Base-by-base conservation (phyloP, 2,329 filamentous ascomycete genomes). In the Diaporthe sp. region DNA sequence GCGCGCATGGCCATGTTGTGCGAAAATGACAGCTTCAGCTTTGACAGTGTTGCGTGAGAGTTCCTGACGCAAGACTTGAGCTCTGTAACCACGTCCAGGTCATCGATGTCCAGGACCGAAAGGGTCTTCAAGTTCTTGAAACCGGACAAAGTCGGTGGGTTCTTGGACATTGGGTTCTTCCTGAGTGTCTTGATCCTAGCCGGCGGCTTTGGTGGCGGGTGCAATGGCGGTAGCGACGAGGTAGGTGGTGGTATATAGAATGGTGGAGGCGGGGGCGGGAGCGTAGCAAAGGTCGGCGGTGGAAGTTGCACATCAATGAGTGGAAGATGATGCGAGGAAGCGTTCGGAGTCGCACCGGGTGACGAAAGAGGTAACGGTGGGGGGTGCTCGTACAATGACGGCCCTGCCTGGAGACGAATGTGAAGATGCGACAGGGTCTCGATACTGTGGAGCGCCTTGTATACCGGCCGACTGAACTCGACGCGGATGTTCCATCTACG, bases 401-500 rank as follows among this genome's bases (percentile, higher is more conserved):
- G 84, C 2, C 90, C 90, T 5, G 85, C 83, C 75, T 92, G 91
- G 81, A 92, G 85, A 72, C 91, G 88, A 56, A 93, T 78, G 76
- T 91, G 88, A 17, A 93, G 78, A 74, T 88, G 82, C 72, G 86
- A 85, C 37, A 93, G 83, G 9, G 86, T 84, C 25, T 82, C 75
- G 72, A 92, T 89, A 44, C 84, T 81, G 78, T 92, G 90, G 15
- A 93, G 83, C 44, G 86, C 85, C 73, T 85, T 85, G 81, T 90
- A 92, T 6, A 92, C 86, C 1, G 86, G 86, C 8, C 89, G 84
- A 79, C 88, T 91, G 13, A 93, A 84, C 79, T 92, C 91, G 71
- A 93, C 88, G 9, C 90, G 87, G 71, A 92, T 89, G 79, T 92
- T 91, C 91, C 91, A 93, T 76, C 88, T 91, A 70, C 32, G 3